Evolutionary conservation across 345 rosid species (phyloP), one percentile per base, ranked within the genome.

Genomic region (Microcos paniculata): DNA sequence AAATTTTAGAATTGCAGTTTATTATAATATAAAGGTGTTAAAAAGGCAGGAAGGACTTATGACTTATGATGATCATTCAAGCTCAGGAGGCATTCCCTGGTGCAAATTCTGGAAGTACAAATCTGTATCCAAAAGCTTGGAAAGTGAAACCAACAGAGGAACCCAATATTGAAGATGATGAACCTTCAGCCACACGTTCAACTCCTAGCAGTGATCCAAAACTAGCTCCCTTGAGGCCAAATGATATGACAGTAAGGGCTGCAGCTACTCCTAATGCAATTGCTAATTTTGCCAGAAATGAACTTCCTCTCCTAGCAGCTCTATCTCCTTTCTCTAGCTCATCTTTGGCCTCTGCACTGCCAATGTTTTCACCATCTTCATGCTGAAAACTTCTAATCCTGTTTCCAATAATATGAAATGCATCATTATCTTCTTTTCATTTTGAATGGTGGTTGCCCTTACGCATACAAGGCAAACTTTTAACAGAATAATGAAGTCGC

Each of bases 71-170:
- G 16, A 65, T 43, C 55, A 19, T 45, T 23, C 71, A 43, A 49
- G 66, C 35, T 61, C 15, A 3, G 21, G 19, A 55, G 72, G 71
- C 77, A 72, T 82, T 90, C 94, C 96, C 98, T 0, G 96, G 97
- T 53, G 97, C 97, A 78, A 83, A 80, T 66, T 85, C 87, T 53
- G 96, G 94, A 80, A 94, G 88, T 49, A 89, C 64, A 70, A 94
- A 84, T 74, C 81, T 86, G 70, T 88, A 89, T 58, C 97, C 94
- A 74, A 94, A 92, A 45, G 87, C 93, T 70, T 87, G 87, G 71
- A 94, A 92, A 26, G 83, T 85, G 73, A 90, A 94, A 59, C 96
- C 92, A 73, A 51, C 72, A 62, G 88, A 78, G 58, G 84, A 28
- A 72, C 81, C 87, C 82, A 76, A 45, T 42, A 61, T 65, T 13